phyloP scores from a whole-genome alignment of 352 stramenopile genomes.

The Phytopythium mirpurense region DNA sequence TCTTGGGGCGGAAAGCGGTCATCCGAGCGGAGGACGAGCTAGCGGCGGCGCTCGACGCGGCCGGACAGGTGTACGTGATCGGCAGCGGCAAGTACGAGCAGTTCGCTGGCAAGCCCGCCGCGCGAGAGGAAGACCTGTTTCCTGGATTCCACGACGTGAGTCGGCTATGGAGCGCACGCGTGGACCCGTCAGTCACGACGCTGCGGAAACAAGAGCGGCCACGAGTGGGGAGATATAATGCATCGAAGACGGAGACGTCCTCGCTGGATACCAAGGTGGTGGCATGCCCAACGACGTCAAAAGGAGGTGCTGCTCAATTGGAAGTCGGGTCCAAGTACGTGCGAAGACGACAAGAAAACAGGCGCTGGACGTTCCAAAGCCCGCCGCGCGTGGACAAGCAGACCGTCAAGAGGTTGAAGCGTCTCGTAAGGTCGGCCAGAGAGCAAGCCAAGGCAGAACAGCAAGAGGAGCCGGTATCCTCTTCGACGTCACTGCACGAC shows the following conservation, averaged over 20 bases:
- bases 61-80: slow-evolving; percentile 92
- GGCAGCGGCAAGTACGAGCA: slow-evolving; percentile 79
- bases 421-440: background rate
- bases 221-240: slow-evolving; percentile 1
- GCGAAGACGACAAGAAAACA: slow-evolving; percentile 55
- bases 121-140: slow-evolving; percentile 49
- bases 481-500: background rate
- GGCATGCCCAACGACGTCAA: background rate
- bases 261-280: background rate
- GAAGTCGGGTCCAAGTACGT: slow-evolving; percentile 37
- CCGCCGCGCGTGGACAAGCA: slow-evolving; percentile 49
- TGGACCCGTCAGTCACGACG: slow-evolving; percentile 16
- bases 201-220: slow-evolving; percentile 1
- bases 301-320: background rate
- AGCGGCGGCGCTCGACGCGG: slow-evolving; percentile 81
- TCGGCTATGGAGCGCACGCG: slow-evolving; percentile 52
- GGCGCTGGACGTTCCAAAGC: slow-evolving; percentile 58
- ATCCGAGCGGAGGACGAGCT: slow-evolving; percentile 82
- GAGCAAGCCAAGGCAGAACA: background rate
- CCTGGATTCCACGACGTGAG: slow-evolving; percentile 60
- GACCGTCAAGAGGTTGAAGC: slow-evolving; percentile 23
- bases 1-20: slow-evolving; percentile 42
- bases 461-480: background rate
- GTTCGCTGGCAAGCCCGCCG: slow-evolving; percentile 59
- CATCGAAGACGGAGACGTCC: background rate